These are phyloP conservation scores for Pelargonium fulgidum DNA, from an alignment of 441 rosid genomes.

Conservation along the genomic window DNA sequence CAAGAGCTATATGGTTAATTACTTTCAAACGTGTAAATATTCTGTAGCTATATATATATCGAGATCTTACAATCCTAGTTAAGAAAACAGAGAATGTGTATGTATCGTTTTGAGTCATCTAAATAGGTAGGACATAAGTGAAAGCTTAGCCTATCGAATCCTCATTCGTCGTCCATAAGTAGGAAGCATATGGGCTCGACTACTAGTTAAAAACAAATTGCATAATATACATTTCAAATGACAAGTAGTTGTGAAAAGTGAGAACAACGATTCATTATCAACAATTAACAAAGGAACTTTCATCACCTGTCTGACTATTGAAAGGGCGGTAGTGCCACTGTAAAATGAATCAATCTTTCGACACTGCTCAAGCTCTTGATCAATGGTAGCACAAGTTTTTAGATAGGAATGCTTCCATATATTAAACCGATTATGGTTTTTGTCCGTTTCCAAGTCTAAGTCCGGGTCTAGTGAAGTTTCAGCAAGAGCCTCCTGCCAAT, in stretches of 20 bases:
- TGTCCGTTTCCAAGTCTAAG: slow-evolving; percentile 42
- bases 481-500: slow-evolving; percentile 77
- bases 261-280: too few species aligned
- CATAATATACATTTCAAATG: too few species aligned
- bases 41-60: too few species aligned
- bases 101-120: too few species aligned
- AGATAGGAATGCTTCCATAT: slow-evolving; percentile 73
- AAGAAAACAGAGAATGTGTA: too few species aligned
- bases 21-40: too few species aligned
- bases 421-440: slow-evolving; percentile 45
- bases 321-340: slow-evolving; percentile 82
- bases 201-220: background rate
- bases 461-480: slow-evolving; percentile 41
- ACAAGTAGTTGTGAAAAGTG: too few species aligned
- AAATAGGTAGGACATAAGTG: too few species aligned
- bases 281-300: background rate
- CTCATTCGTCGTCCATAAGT: background rate
- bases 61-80: too few species aligned
- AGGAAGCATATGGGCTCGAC: background rate
- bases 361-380: slow-evolving; percentile 55
- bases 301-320: slow-evolving; percentile 73
- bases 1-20: too few species aligned
- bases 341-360: slow-evolving; percentile 62
- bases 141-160: too few species aligned
- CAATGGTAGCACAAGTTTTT: slow-evolving; percentile 65